phyloP scores from a whole-genome alignment of 768 basidiomycete genomes.

The Lactarius quietus region DNA sequence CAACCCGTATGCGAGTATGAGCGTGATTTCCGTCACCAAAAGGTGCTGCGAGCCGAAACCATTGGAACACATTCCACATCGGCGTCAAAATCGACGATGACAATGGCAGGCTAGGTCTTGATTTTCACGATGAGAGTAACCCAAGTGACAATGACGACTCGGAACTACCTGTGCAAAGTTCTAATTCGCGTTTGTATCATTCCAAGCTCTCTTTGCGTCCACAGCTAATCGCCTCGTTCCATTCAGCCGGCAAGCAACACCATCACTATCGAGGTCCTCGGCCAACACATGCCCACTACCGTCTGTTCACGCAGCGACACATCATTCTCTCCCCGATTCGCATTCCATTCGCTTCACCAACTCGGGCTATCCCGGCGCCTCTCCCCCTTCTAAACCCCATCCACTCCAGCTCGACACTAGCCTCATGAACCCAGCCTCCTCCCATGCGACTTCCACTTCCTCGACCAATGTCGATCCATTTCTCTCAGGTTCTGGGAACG shows the following conservation, averaged over 20 bases:
- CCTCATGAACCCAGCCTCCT: constrained; percentile 29
- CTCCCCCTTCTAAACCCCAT: constrained; percentile 37
- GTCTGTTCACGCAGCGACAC: constrained; percentile 22
- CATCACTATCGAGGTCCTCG: constrained; percentile 12
- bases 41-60: constrained; percentile 31
- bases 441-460: constrained; percentile 34
- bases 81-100: constrained; percentile 49
- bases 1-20: constrained; percentile 27
- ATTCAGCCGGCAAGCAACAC: constrained; percentile 12
- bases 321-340: constrained; percentile 33
- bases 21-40: constrained; percentile 24
- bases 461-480: constrained; percentile 37
- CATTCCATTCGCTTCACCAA: constrained; percentile 40
- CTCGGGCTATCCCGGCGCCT: constrained; percentile 31
- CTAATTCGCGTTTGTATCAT: constrained; percentile 20
- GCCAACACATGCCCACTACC: constrained; percentile 25
- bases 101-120: constrained; percentile 55
- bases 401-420: constrained; percentile 59
- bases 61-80: constrained; percentile 37
- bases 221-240: constrained; percentile 4
- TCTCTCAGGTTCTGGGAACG: constrained; percentile 31
- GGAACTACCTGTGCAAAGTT: constrained; percentile 53
- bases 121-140: constrained; percentile 43
- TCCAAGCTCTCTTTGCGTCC: not conserved
- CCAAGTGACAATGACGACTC: constrained; percentile 47